These are phyloP conservation scores for Clarireedia paspali DNA, from an alignment of 2,329 filamentous ascomycete genomes.

Conservation along the genomic window DNA sequence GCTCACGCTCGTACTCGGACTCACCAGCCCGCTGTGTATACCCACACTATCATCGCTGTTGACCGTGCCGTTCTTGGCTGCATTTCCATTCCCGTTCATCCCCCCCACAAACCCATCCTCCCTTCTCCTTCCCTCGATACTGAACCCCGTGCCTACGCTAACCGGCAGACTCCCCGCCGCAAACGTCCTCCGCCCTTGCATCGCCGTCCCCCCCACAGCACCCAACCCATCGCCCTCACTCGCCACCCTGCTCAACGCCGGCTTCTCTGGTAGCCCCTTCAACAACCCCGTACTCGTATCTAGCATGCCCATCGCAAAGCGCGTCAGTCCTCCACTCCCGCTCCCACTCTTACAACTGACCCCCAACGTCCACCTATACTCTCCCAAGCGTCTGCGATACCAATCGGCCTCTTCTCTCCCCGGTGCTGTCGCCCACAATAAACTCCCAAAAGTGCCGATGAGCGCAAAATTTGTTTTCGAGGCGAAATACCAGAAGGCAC, in stretches of 20 bases:
- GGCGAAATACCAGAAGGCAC: slow-evolving; percentile 89
- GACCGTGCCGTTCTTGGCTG: slow-evolving; percentile 9
- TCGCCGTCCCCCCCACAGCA: neutral
- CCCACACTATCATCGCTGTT: slow-evolving; percentile 15
- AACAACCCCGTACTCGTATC: slow-evolving; percentile 64
- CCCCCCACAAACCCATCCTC: slow-evolving; percentile 3
- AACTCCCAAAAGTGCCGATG: slow-evolving; percentile 86
- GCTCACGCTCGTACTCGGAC: slow-evolving; percentile 28
- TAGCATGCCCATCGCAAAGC: slow-evolving; percentile 71
- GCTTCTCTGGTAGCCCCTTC: slow-evolving; percentile 64
- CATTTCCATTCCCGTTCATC: slow-evolving; percentile 15
- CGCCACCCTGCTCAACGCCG: slow-evolving; percentile 49
- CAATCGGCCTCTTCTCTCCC: slow-evolving; percentile 86
- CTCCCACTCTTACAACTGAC: slow-evolving; percentile 60
- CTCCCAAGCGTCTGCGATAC: slow-evolving; percentile 75
- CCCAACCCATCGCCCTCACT: slow-evolving; percentile 18
- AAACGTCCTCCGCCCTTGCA: neutral
- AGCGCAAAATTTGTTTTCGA: slow-evolving; percentile 88
- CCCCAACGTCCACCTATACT: slow-evolving; percentile 90
- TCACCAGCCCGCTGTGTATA: slow-evolving; percentile 26
- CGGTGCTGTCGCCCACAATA: slow-evolving; percentile 83
- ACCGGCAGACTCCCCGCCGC: neutral
- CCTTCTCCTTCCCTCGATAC: neutral
- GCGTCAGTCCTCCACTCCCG: slow-evolving; percentile 46
- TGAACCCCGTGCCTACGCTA: neutral